Percentiles rank a stretch among this genome's conserved stretches.
These are phyloP conservation scores for Kokia cookei DNA, from an alignment of 441 rosid genomes.

Conservation along the genomic window DNA sequence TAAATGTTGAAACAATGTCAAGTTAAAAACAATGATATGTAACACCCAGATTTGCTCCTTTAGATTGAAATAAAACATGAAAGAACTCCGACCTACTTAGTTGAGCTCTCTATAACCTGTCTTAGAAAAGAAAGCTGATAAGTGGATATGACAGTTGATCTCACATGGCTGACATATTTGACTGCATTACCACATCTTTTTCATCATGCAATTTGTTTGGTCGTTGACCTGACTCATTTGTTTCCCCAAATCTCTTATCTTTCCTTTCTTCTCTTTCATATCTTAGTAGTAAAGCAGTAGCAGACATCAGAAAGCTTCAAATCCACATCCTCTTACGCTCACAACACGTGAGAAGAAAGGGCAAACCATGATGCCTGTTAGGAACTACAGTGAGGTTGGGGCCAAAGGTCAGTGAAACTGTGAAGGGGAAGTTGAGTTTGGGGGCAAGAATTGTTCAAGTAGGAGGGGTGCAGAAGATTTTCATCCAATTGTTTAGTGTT, in stretches of 20 bases:
- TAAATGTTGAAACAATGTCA: no score
- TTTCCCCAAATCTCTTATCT: background rate
- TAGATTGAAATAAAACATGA: background rate
- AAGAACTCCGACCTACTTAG: background rate
- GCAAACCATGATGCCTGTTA: background rate
- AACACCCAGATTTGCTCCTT: background rate
- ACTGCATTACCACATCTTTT: background rate
- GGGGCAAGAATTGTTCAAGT: slow-evolving; percentile 62
- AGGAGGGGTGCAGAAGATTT: slow-evolving; percentile 58
- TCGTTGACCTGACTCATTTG: no score
- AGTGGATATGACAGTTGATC: background rate
- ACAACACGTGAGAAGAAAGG: no score
- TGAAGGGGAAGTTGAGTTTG: slow-evolving; percentile 55
- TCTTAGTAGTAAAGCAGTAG: background rate
- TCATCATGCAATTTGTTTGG: background rate
- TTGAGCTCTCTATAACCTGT: background rate
- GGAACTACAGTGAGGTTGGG: slow-evolving; percentile 14
- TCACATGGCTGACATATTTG: background rate
- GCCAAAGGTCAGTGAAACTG: slow-evolving; percentile 47
- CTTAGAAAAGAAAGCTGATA: background rate
- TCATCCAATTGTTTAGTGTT: slow-evolving; percentile 37
- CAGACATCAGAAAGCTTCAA: no score
- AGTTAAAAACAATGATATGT: background rate
- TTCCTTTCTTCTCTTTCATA: background rate
- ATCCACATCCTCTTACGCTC: no score